Base-by-base conservation (phyloP, 768 basidiomycete species). In the Exsudoporus frostii region DNA sequence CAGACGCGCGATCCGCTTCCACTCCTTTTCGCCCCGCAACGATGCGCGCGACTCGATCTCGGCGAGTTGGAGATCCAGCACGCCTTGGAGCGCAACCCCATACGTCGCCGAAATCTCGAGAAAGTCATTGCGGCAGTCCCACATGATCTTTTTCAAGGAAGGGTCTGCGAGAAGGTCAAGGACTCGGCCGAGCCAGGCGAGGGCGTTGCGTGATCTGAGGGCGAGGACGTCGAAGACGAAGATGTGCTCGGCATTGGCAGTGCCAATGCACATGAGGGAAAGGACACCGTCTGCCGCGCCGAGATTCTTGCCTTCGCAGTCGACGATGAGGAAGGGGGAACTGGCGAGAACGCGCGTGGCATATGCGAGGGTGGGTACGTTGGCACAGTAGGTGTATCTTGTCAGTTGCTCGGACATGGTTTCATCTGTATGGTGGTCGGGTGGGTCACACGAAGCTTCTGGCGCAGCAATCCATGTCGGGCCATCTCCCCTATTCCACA, bases 41-140 rank as follows among this genome's bases (percentile, higher is more conserved):
- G 56, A 40, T 9, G 39, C 7, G 22, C 73, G 68, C 0, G 69
- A 70, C 30, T 57, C 49, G 48, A 75, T 65, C 52, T 76, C 76
- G 2, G 67, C 76, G 14, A 77, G 62, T 51, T 76, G 75, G 27
- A 77, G 65, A 53, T 77, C 76, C 11, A 77, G 53, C 10, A 77
- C 66, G 14, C 66, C 65, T 10, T 60, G 55, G 22, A 77, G 55
- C 0, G 44, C 25, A 22, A 73, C 60, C 2, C 65, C 64, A 30
- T 71, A 72, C 1, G 55, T 44, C 17, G 63, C 47, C 9, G 27
- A 56, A 4, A 77, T 61, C 53, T 76, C 75, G 32, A 70, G 59
- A 58, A 61, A 74, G 58, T 77, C 76, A 60, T 70, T 70, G 2
- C 75, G 66, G 11, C 74, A 75, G 55, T 77, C 76, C 69, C 72